A percentile compares a stretch with the other conserved stretches of the same genome.
These are phyloP conservation scores for Phytophthora kernoviae DNA, from an alignment of 352 stramenopile genomes.

Conservation along the genomic window DNA sequence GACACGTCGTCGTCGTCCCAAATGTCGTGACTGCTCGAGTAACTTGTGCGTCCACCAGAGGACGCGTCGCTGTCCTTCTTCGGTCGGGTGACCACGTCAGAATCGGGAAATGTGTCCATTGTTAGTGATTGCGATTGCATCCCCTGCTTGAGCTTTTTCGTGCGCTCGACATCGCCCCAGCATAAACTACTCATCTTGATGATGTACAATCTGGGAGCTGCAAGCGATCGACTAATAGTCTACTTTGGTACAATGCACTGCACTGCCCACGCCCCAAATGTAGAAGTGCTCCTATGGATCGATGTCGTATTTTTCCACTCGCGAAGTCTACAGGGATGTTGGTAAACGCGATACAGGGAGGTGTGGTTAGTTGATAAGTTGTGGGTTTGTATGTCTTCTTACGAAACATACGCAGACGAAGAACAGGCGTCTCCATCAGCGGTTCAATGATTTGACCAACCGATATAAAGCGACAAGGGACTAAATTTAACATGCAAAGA, in stretches of 20 bases:
- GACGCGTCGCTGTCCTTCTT: slow-evolving; percentile 38
- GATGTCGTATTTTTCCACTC: slow-evolving; percentile 11
- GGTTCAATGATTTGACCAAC: slow-evolving; percentile 6
- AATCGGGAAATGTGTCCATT: slow-evolving; percentile 7
- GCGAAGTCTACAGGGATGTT: not conserved
- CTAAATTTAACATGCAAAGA: not conserved
- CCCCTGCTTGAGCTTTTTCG: slow-evolving; percentile 37
- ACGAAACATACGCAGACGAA: not conserved
- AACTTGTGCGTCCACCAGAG: slow-evolving; percentile 45
- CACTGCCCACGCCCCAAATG: slow-evolving; percentile 22
- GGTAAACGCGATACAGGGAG: not conserved
- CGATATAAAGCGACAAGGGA: not conserved
- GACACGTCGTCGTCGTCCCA: slow-evolving; percentile 62
- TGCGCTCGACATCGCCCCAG: slow-evolving; percentile 45
- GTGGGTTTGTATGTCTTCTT: slow-evolving; percentile 11
- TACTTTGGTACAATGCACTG: slow-evolving; percentile 6
- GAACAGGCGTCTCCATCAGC: slow-evolving; percentile 5
- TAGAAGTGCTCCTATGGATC: slow-evolving; percentile 27
- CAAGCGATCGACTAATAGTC: not conserved
- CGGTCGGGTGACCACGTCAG: not conserved
- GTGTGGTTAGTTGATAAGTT: not conserved
- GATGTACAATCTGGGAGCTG: not conserved
- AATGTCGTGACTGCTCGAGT: slow-evolving; percentile 46
- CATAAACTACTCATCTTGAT: slow-evolving; percentile 37
- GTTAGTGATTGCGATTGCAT: slow-evolving; percentile 9